Percentiles rank a stretch among this genome's conserved stretches.
Conservation (phyloP, 139 green algal species). For the Chlamydomonas asymmetrica region DNA sequence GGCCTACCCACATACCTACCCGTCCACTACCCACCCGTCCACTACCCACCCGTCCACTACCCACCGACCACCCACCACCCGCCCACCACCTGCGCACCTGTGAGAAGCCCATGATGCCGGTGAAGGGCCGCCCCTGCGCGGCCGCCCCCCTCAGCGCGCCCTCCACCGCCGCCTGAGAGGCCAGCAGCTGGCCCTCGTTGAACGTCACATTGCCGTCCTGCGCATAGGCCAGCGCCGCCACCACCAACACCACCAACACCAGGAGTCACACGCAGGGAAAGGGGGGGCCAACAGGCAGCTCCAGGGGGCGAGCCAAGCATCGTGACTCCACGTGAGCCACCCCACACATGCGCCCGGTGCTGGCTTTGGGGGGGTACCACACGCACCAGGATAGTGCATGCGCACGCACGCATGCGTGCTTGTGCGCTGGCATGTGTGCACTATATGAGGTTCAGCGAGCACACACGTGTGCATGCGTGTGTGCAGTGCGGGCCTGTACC, state of each 20-base stretch:
- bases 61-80: not conserved
- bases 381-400: no score
- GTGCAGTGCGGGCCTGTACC: no score
- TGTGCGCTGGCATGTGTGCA: no score
- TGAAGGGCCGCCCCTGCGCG: conserved; percentile 50
- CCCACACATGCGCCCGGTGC: no score
- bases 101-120: conserved; percentile 61
- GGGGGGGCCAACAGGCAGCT: not conserved
- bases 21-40: not conserved
- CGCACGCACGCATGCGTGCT: no score
- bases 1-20: no score
- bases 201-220: conserved; percentile 42
- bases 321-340: not conserved
- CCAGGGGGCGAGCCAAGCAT: not conserved
- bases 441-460: no score
- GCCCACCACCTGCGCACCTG: conserved; percentile 28
- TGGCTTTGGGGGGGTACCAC: not conserved
- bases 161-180: conserved; percentile 18
- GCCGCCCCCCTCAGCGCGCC: conserved; percentile 11
- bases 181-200: conserved; percentile 37
- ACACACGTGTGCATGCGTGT: no score
- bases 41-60: not conserved
- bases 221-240: no score
- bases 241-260: no score
- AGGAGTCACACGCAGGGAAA: not conserved